Conservation (phyloP, 2,329 filamentous ascomycete genomes). For the Cucurbitaria berberidis region DNA sequence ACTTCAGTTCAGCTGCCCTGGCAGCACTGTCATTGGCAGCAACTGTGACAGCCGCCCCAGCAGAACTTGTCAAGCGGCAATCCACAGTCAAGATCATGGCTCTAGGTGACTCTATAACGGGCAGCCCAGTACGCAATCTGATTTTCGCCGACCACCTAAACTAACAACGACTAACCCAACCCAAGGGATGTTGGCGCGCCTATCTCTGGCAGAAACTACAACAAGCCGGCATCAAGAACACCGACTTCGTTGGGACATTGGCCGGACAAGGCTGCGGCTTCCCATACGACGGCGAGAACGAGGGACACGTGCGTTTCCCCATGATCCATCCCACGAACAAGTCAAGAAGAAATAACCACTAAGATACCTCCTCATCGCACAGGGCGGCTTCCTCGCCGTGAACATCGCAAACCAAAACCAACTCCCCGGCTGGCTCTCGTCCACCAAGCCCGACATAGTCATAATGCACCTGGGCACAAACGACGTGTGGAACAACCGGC, state of each 20-base stretch:
- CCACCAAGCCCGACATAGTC: slow-evolving; percentile 49
- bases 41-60: slow-evolving; percentile 3
- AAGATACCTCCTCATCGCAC: no score
- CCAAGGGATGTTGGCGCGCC: slow-evolving; percentile 37
- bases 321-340: slow-evolving; percentile 1
- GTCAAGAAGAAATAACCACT: no score
- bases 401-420: slow-evolving; percentile 48
- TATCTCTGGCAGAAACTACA: slow-evolving; percentile 34
- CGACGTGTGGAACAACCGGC: slow-evolving; percentile 47
- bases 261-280: slow-evolving; percentile 48
- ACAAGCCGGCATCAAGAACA: slow-evolving; percentile 26
- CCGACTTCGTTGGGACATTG: slow-evolving; percentile 39
- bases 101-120: slow-evolving; percentile 34
- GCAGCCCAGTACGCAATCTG: slow-evolving; percentile 15
- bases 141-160: no score
- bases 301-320: slow-evolving; percentile 5
- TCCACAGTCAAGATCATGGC: slow-evolving; percentile 31
- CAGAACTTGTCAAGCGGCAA: slow-evolving; percentile 10
- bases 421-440: slow-evolving; percentile 46
- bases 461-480: slow-evolving; percentile 54
- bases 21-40: slow-evolving; percentile 1
- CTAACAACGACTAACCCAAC: slow-evolving; percentile 11
- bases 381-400: slow-evolving; percentile 31
- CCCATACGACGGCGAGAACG: slow-evolving; percentile 22
- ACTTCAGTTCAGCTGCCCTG: not conserved